These are phyloP conservation scores for Pyronema omphalodes DNA, from an alignment of 495 filamentous ascomycete genomes.

Conservation along the genomic window DNA sequence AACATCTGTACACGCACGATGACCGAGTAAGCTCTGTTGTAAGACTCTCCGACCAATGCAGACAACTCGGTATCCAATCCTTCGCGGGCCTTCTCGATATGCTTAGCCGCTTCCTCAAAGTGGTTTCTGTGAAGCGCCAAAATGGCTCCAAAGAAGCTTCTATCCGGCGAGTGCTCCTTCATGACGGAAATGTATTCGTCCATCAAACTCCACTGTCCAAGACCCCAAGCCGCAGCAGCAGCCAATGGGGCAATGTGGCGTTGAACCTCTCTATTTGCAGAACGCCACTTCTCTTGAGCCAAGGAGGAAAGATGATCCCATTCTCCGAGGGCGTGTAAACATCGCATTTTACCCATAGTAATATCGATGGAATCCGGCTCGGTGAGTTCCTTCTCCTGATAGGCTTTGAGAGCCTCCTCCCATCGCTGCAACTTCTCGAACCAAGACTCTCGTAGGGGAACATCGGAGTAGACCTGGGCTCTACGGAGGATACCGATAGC, in stretches of 20 bases:
- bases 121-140: slow-evolving; percentile 85
- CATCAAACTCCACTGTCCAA: slow-evolving; percentile 94
- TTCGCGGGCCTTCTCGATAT: slow-evolving; percentile 80
- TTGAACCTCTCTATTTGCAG: slow-evolving; percentile 65
- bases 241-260: slow-evolving; percentile 78
- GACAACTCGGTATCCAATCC: slow-evolving; percentile 88
- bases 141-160: slow-evolving; percentile 94
- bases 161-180: slow-evolving; percentile 79
- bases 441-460: slow-evolving; percentile 84
- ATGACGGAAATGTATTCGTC: slow-evolving; percentile 87
- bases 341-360: slow-evolving; percentile 98
- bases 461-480: slow-evolving; percentile 84
- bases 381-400: slow-evolving; percentile 54
- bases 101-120: slow-evolving; percentile 65
- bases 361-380: slow-evolving; percentile 62
- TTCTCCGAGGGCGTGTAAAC: slow-evolving; percentile 88
- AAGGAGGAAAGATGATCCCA: slow-evolving; percentile 83
- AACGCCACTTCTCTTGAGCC: slow-evolving; percentile 81
- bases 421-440: slow-evolving; percentile 95
- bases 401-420: slow-evolving; percentile 92
- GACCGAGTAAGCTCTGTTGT: slow-evolving; percentile 87
- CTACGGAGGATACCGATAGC: slow-evolving; percentile 92
- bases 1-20: slow-evolving; percentile 97
- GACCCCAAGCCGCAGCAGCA: slow-evolving; percentile 92
- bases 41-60: slow-evolving; percentile 85